Base-by-base conservation (phyloP, 1,284 basidiomycete genomes). In the Anthracocystis panici-leucophaei region DNA sequence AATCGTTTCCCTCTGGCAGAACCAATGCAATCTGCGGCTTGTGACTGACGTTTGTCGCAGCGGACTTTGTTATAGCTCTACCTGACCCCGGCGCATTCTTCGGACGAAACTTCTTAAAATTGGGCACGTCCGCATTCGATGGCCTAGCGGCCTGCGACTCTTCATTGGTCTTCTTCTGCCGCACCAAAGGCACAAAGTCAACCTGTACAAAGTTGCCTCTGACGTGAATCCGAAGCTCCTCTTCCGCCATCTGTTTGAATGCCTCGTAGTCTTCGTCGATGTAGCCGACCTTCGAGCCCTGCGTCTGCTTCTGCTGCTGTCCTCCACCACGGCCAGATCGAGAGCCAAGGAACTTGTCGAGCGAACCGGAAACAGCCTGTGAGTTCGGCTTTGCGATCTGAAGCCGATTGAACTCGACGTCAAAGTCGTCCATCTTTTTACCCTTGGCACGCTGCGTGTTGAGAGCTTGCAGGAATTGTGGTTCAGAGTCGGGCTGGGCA, bases 201-300 rank as follows among this genome's bases (percentile, higher is more conserved):
- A 82, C 80, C 58, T 80, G 78, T 9, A 82, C 75, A 64, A 80
- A 82, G 61, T 82, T 82, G 41, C 80, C 80, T 8, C 76, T 33
- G 5, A 75, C 69, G 45, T 75, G 59, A 16, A 79, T 76, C 21
- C 70, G 57, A 25, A 78, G 50, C 42, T 78, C 73, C 38, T 78
- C 73, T 42, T 78, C 77, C 2, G 77, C 69, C 66, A 78, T 65
- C 52, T 53, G 50, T 44, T 76, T 76, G 65, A 78, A 78, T 9
- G 69, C 73, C 45, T 76, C 64, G 31, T 73, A 78, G 38, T 78
- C 73, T 25, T 78, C 73, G 44, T 78, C 77, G 20, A 68, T 33
- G 16, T 29, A 38, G n/a, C 25, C 54, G 20, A 16, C 49, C 11
- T 44, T 25, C 7, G 31, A 33, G 5, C 20, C 33, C 35, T 33